Base-by-base conservation (phyloP, 345 rosid species). In the Brassica carinata region DNA sequence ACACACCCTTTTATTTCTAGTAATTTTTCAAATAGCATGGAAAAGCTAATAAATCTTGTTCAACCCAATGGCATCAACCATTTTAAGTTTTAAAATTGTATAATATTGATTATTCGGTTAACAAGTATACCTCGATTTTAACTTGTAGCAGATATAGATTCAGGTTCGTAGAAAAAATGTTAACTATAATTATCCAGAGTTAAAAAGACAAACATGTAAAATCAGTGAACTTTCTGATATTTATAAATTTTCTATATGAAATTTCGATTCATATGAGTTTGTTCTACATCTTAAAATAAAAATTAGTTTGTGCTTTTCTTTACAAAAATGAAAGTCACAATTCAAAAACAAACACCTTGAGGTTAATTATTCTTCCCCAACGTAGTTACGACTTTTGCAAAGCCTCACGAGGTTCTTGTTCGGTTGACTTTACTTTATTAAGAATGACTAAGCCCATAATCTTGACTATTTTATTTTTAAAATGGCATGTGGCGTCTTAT, bases 361-460 rank as follows among this genome's bases (percentile, higher is more conserved):
- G 23, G 27, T 66, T 66, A 30, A 57, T 67, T 17, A 58, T 30
- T 9, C 27, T 73, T 61, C 18, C 13, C 69, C 18, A 19, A 61
- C 62, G 26, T 74, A 68, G 75, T 69, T 69, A 75, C 67, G 26
- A 23, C 26, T 23, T 23, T 23, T 23, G 72, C 75, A 80, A 69
- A 74, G 8, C 55, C 11, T 71, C 71, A 80, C 59, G 69, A 33
- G 26, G 26, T 31, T 74, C 8, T 33, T 69, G 58, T 68, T 33
- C 65, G 69, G 31, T 74, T 63, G 61, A 74, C 51, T 80, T 58
- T 74, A 19, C 18, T 67, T 67, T 73, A 67, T 15, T 68, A 45
- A 73, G 78, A 80, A n/a, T 74, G n/a, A 63, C 69, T 74, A 48
- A 48, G 65, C 79, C 58, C 79, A 69, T 69, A 80, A 74, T 34